Evolutionary conservation across 306 rosid genomes (phyloP), one percentile per base, ranked within the genome.

Genomic region (Pyrus bretschneideri): DNA sequence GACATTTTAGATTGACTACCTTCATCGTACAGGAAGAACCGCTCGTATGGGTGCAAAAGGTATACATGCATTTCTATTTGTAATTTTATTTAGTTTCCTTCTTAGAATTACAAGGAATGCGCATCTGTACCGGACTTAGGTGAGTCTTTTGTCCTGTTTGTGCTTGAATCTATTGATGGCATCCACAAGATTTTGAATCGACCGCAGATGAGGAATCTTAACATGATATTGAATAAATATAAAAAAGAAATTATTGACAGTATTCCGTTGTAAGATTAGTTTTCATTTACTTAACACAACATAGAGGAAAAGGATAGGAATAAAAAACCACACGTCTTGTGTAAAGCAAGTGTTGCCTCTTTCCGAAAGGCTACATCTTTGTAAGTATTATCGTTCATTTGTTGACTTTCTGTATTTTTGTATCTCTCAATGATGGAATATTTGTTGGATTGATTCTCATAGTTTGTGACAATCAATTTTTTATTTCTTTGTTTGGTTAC

Each of bases 1-100:
- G 38, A 9, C 55, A 64, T 76, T 78, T 55, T 76, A 93, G 98
- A 90, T 93, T 21, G 98, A 93, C 62, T 93, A 93, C 87, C 98
- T 93, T 83, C 98, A 93, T 76, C 93, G 98, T 83, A 93, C 98
- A 0, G 98, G 98, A 60, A 93, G 98, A 91, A 93, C 97, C 4
- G 98, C 98, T 77, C 98, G 98, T 11, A 93, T 93, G 98, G 97
- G 98, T 73, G 97, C 97, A 58, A 91, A 93, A 91, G 98, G 98
- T 93, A 70, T 18, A 54, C 57, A 61, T 44, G 1, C 8, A 22
- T 61, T 4, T 22, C 17, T 57, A 15, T 25, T 57, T 4, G 52
- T 18, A 46, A 11, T 45, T 46, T 46, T 46, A 46, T 46, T 49
- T 49, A 15, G 9, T 49, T 15, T 49, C 55, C 21, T 49, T 49